Percentiles rank a stretch among this genome's conserved stretches.
Evolutionary conservation across 495 filamentous ascomycete genomes (phyloP).

Genomic region (Jackrogersella multiformis): DNA sequence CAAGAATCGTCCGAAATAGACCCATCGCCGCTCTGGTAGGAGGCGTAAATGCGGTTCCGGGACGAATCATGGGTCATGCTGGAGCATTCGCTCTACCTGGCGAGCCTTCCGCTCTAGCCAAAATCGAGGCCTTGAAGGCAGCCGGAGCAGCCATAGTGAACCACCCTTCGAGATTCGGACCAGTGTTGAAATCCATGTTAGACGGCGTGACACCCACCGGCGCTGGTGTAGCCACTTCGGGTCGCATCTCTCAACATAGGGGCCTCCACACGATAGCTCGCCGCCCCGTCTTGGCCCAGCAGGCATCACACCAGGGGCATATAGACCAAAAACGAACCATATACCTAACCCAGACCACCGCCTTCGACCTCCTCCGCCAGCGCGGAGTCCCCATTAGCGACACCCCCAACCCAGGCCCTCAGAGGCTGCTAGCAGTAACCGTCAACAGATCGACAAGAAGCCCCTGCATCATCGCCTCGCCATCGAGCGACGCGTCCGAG

Average conservation of each 20-base stretch:
- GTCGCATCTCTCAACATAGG: constrained; percentile 51
- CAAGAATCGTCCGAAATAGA: constrained; percentile 50
- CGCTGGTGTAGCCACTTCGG: constrained; percentile 31
- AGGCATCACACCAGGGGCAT: not conserved
- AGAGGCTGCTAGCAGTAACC: constrained; percentile 65
- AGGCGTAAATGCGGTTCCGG: constrained; percentile 70
- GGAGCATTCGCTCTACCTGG: constrained; percentile 78
- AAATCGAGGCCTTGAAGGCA: constrained; percentile 72
- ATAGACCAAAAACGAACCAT: constrained; percentile 64
- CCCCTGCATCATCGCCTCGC: constrained; percentile 74
- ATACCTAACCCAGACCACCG: constrained; percentile 66
- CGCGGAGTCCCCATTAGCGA: constrained; percentile 59
- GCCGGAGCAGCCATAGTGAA: constrained; percentile 80
- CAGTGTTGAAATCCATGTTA: constrained; percentile 67
- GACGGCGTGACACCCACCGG: constrained; percentile 19
- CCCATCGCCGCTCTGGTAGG: constrained; percentile 84
- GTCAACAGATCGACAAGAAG: constrained; percentile 70
- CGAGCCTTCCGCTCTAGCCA: constrained; percentile 70
- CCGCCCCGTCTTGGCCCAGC: constrained; percentile 16
- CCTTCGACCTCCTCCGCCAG: constrained; percentile 67
- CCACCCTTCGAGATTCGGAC: constrained; percentile 83
- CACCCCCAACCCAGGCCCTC: constrained; percentile 47
- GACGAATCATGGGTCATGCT: constrained; percentile 88
- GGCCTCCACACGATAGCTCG: constrained; percentile 60
- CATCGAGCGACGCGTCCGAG: constrained; percentile 51